Conservation (phyloP, 139 green algal species). For the Closterium sp. region DNA sequence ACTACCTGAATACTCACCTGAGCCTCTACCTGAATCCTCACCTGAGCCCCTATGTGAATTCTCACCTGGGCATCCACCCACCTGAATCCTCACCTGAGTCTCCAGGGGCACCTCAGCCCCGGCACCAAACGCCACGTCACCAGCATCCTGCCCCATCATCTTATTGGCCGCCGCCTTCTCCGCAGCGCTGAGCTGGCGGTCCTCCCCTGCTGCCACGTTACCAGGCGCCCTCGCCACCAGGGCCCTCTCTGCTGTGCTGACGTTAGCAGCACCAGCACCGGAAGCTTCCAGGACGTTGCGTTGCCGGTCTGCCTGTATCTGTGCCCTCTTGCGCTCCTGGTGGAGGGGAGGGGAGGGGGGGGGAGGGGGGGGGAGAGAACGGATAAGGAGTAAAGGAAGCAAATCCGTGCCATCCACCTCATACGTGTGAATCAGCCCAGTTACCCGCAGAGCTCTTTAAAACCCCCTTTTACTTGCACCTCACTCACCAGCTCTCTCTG, state of each 20-base stretch:
- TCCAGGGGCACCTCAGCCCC: constrained; percentile 68
- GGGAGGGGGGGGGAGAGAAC: not conserved
- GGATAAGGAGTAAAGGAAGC: not conserved
- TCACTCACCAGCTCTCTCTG: no score
- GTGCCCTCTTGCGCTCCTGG: constrained; percentile 18
- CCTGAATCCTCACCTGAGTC: constrained; percentile 54
- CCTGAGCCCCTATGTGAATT: not conserved
- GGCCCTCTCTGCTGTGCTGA: not conserved
- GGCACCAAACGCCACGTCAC: constrained; percentile 38
- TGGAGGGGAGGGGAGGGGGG: constrained; percentile 17
- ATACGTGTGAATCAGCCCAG: no score
- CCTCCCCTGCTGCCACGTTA: not conserved
- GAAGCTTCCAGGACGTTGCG: constrained; percentile 51
- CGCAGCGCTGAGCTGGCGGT: constrained; percentile 1
- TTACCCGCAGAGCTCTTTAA: no score
- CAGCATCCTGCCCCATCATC: constrained; percentile 41
- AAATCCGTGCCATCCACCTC: no score
- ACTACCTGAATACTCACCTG: no score
- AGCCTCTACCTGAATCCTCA: no score
- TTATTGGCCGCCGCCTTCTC: constrained; percentile 47
- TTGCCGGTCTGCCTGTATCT: constrained; percentile 23
- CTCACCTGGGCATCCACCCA: not conserved
- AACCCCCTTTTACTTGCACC: no score
- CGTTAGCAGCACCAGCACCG: constrained; percentile 10
- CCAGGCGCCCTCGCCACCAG: constrained; percentile 6